phyloP scores from a whole-genome alignment of 257 asterid genomes.

The Nicotiana tomentosiformis region DNA sequence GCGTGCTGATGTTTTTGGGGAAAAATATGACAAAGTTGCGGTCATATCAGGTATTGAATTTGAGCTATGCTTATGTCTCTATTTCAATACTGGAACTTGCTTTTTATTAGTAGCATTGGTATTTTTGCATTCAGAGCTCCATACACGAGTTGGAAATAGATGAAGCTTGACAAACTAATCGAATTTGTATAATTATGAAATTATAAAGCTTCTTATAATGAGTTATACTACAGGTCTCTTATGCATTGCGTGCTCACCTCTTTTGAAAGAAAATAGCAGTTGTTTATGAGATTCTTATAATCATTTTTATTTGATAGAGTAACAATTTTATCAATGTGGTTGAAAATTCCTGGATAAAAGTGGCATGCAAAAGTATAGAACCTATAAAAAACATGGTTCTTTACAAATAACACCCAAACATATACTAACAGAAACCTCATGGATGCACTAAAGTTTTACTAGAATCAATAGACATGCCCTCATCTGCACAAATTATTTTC shows the following conservation, averaged over 20 bases:
- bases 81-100: not conserved
- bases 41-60: slow-evolving; percentile 68
- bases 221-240: not conserved
- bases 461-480: not conserved
- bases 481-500: not conserved
- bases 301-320: not conserved
- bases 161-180: not conserved
- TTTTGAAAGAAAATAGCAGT: not conserved
- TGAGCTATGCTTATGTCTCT: slow-evolving; percentile 1
- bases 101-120: not conserved
- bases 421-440: not conserved
- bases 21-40: slow-evolving; percentile 78
- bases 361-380: not conserved
- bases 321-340: not conserved
- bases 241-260: not conserved
- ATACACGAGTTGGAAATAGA: not conserved
- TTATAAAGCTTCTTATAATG: not conserved
- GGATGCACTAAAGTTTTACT: not conserved
- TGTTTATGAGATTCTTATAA: not conserved
- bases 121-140: not conserved
- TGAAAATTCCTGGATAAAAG: not conserved
- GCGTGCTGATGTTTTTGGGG: slow-evolving; percentile 82
- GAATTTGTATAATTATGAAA: not conserved
- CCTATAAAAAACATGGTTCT: not conserved
- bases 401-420: not conserved